Evolutionary conservation across 1,284 basidiomycete genomes (phyloP).

Genomic region (Microbotryomycetes sp.): DNA sequence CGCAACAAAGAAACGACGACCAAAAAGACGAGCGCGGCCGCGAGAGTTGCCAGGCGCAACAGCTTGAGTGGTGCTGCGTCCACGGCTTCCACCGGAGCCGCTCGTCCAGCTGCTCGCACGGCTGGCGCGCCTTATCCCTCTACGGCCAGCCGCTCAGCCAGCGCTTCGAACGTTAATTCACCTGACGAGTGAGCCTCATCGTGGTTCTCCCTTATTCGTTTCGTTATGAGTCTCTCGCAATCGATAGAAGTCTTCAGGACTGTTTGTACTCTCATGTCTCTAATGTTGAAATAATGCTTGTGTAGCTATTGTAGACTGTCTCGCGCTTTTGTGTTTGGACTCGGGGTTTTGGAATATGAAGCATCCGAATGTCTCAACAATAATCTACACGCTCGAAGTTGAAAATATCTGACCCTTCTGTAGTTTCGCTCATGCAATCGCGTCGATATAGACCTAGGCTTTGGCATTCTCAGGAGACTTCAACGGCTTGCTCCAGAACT

Average conservation of each 20-base stretch:
- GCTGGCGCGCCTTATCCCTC: slow-evolving; percentile 6
- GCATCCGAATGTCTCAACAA: background rate
- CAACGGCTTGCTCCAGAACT: background rate
- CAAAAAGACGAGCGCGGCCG: slow-evolving; percentile 16
- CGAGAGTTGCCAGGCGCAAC: slow-evolving; percentile 13
- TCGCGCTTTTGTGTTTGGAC: background rate
- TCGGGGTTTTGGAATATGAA: background rate
- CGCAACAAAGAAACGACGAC: slow-evolving; percentile 15
- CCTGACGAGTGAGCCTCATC: no score
- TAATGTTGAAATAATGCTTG: background rate
- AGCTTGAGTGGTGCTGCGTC: slow-evolving; percentile 2
- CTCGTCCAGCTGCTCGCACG: background rate
- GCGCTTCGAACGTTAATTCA: background rate
- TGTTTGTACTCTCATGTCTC: background rate
- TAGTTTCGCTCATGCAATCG: background rate
- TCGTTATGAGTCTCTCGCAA: background rate
- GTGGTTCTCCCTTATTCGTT: no score
- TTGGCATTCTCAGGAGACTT: background rate
- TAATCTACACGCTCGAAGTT: background rate
- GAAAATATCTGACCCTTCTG: background rate
- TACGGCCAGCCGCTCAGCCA: slow-evolving; percentile 1
- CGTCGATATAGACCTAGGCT: no score
- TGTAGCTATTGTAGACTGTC: background rate
- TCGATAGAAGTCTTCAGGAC: background rate
- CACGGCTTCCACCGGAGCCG: background rate